A percentile compares a stretch with the other conserved stretches of the same genome.
Evolutionary conservation across 257 asterid genomes (phyloP).

Genomic region (Cinchona pubescens): DNA sequence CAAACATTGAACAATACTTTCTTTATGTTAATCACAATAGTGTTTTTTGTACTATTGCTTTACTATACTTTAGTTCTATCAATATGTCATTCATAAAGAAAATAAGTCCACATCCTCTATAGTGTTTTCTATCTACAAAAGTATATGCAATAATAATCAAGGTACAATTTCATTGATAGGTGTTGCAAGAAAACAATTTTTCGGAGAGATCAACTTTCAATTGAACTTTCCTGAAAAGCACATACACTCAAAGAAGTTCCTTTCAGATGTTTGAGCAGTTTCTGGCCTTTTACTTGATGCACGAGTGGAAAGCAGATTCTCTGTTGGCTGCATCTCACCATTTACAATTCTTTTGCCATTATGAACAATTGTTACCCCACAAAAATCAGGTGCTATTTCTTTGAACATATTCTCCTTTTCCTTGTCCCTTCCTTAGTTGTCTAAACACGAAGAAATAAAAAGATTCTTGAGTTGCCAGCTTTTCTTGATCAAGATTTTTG

Average conservation of each 20-base stretch:
- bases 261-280: slow-evolving; percentile 28
- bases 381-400: slow-evolving; percentile 60
- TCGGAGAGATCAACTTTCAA: slow-evolving; percentile 14
- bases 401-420: slow-evolving; percentile 62
- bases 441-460: slow-evolving; percentile 29
- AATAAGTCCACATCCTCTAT: not conserved
- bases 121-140: not conserved
- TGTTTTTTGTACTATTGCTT: no score
- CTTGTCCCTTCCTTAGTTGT: slow-evolving; percentile 45
- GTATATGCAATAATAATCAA: not conserved
- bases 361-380: slow-evolving; percentile 52
- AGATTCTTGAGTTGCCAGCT: not conserved
- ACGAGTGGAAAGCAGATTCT: slow-evolving; percentile 14
- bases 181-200: not conserved
- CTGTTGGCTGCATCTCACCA: slow-evolving; percentile 26
- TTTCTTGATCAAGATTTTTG: not conserved
- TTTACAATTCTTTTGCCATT: slow-evolving; percentile 36
- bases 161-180: not conserved
- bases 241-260: slow-evolving; percentile 58
- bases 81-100: not conserved
- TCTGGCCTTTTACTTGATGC: slow-evolving; percentile 26
- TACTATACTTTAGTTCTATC: not conserved
- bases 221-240: slow-evolving; percentile 52
- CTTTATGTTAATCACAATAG: no score
- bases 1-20: no score